Percentiles rank a stretch among this genome's conserved stretches.
Evolutionary conservation across 805 yeast species (phyloP).

Genomic region (Cyberlindnera xylosilytica): DNA sequence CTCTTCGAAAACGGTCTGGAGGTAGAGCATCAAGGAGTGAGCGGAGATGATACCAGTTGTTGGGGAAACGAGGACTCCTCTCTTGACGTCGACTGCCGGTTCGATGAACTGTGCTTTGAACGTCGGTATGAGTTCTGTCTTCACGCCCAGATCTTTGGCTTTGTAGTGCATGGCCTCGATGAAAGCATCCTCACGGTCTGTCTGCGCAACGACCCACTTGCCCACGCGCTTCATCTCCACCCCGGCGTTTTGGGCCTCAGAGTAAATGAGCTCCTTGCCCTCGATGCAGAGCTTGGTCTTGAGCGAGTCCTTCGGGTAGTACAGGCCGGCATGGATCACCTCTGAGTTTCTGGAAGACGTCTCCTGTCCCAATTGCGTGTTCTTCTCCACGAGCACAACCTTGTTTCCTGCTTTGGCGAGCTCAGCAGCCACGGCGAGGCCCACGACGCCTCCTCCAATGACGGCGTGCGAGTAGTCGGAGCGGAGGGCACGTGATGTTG

Average conservation of each 20-base stretch:
- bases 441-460: slow-evolving; percentile 84
- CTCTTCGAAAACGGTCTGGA: slow-evolving; percentile 50
- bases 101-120: slow-evolving; percentile 45
- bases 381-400: slow-evolving; percentile 67
- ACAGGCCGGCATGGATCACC: slow-evolving; percentile 89
- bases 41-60: slow-evolving; percentile 84
- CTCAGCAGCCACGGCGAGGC: slow-evolving; percentile 76
- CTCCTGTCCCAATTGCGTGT: slow-evolving; percentile 65
- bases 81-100: slow-evolving; percentile 63
- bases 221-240: slow-evolving; percentile 68
- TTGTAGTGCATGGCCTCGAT: slow-evolving; percentile 50
- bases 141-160: slow-evolving; percentile 51
- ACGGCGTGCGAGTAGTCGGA: slow-evolving; percentile 67
- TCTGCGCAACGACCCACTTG: slow-evolving; percentile 86
- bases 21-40: slow-evolving; percentile 66
- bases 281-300: slow-evolving; percentile 68
- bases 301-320: slow-evolving; percentile 67
- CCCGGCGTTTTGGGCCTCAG: slow-evolving; percentile 37
- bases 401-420: slow-evolving; percentile 45
- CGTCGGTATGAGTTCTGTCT: slow-evolving; percentile 53
- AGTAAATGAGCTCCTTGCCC: slow-evolving; percentile 71
- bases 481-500: slow-evolving; percentile 6
- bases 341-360: slow-evolving; percentile 90
- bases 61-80: slow-evolving; percentile 68
- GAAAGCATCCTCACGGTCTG: slow-evolving; percentile 56